Evolutionary conservation across 1,284 basidiomycete genomes (phyloP), one percentile per base, ranked within the genome.

Genomic region (Heterobasidion annosum): DNA sequence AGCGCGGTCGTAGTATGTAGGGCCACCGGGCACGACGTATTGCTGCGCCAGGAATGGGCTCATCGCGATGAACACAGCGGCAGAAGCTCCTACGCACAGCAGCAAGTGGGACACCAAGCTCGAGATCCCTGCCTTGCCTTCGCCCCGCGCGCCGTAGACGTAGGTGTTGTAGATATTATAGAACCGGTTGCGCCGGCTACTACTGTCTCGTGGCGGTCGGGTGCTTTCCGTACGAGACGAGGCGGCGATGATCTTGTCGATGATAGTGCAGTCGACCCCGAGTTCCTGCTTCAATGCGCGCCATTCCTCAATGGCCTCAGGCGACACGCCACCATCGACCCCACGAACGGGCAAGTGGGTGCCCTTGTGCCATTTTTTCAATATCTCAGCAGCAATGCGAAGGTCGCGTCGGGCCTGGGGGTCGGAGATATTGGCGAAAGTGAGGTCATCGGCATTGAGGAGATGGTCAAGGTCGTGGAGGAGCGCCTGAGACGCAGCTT

Each of bases 151-250:
- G 44, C 79, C 81, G 62, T 85, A 87, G 44, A 88, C 79, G 59
- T 88, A 89, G 12, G 86, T 88, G 68, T 89, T 89, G 68, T 90
- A 89, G 65, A 91, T 85, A 67, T 89, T 90, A 71, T 86, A 89
- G 67, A 91, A 88, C 46, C 81, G 74, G 53, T 72, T 75, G 47
- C 73, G 68, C 34, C 73, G 67, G 40, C 51, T 67, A 55, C 68
- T 70, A 42, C 62, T 63, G 55, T 70, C 70, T 55, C 62, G 61
- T 61, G 64, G 55, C 15, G 64, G 64, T 58, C 54, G 72, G 57
- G 54, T 67, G 56, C 64, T 62, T n/a, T 70, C 67, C 4, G 67
- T 71, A 59, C 71, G 73, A 15, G 67, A 65, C 6, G 82, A 83
- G 53, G 72, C 62, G 69, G 75, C 79, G 56, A 91, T 70, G 54